phyloP scores from a whole-genome alignment of 306 rosid species.

The Cicer cuneatum region DNA sequence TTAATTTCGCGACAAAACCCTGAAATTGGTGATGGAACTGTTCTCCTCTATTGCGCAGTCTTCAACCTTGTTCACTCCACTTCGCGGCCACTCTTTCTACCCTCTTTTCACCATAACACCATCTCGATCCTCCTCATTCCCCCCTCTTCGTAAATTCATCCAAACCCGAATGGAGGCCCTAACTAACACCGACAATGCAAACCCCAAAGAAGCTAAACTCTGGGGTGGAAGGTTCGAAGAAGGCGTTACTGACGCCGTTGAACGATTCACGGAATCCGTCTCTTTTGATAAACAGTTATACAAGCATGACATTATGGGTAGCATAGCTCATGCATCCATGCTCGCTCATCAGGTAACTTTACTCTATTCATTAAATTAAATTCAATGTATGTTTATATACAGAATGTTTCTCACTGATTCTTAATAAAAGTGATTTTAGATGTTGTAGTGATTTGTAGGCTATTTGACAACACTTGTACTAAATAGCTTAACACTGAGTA shows the following conservation, averaged over 20 bases:
- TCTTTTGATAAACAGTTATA: conserved; percentile 81
- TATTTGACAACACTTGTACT: too few species aligned
- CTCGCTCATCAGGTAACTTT: conserved; percentile 80
- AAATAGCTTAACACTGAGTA: too few species aligned
- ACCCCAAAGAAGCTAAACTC: conserved; percentile 77
- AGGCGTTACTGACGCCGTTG: conserved; percentile 83
- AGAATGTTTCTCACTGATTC: too few species aligned
- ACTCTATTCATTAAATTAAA: background rate
- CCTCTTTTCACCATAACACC: background rate
- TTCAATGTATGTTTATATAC: background rate
- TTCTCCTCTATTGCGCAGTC: conserved; percentile 3
- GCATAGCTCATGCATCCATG: conserved; percentile 93
- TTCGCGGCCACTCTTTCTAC: background rate
- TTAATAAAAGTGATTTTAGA: too few species aligned
- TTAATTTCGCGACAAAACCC: conserved; percentile 21
- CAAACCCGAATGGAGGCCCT: conserved; percentile 41
- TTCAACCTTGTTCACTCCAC: conserved; percentile 31
- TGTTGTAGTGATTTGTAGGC: too few species aligned
- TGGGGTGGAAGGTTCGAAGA: conserved; percentile 99
- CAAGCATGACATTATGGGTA: conserved; percentile 88
- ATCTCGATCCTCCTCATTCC: conserved; percentile 21
- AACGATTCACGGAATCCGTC: conserved; percentile 93
- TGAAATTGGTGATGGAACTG: conserved; percentile 36
- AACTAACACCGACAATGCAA: background rate
- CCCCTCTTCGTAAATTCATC: background rate